These are phyloP conservation scores for Ustilago vetiveriae DNA, from an alignment of 1,284 basidiomycete species.

Conservation along the genomic window DNA sequence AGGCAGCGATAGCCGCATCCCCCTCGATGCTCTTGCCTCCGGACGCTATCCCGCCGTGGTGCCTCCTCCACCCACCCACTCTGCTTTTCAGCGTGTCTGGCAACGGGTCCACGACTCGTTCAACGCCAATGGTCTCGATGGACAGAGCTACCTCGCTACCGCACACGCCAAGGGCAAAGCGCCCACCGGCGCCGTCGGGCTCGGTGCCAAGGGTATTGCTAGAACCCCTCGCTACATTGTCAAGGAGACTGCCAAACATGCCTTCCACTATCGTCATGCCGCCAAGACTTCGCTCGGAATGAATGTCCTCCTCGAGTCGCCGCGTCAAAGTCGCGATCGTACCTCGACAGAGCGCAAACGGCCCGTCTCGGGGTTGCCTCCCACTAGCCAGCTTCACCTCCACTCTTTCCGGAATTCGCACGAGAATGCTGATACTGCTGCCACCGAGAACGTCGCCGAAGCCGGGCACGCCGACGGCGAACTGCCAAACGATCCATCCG, in stretches of 20 bases:
- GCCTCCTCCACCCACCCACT: conserved; percentile 42
- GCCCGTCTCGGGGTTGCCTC: conserved; percentile 28
- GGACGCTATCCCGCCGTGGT: conserved; percentile 56
- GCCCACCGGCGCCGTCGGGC: conserved; percentile 29
- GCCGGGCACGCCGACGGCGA: conserved; percentile 26
- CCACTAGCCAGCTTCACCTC: conserved; percentile 31
- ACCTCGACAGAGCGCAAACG: conserved; percentile 8
- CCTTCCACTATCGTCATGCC: conserved; percentile 40
- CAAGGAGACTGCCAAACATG: conserved; percentile 42
- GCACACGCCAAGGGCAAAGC: conserved; percentile 42
- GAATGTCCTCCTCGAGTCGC: conserved; percentile 14
- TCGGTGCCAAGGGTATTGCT: conserved; percentile 49
- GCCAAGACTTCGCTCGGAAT: conserved; percentile 46
- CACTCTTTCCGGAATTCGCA: conserved; percentile 26
- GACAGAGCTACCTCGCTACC: conserved; percentile 51
- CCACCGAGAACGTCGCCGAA: conserved; percentile 7
- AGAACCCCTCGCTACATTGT: conserved; percentile 42
- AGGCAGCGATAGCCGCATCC: conserved; percentile 26
- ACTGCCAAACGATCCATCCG: conserved; percentile 19
- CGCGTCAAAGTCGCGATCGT: conserved; percentile 23
- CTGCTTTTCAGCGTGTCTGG: conserved; percentile 51
- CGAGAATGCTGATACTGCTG: conserved; percentile 15
- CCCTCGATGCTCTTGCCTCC: conserved; percentile 56
- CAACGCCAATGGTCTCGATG: conserved; percentile 61
- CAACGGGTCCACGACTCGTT: conserved; percentile 59